A percentile compares a stretch with the other conserved stretches of the same genome.
These are phyloP conservation scores for Capronia epimyces DNA, from an alignment of 2,329 filamentous ascomycete genomes.

Conservation along the genomic window DNA sequence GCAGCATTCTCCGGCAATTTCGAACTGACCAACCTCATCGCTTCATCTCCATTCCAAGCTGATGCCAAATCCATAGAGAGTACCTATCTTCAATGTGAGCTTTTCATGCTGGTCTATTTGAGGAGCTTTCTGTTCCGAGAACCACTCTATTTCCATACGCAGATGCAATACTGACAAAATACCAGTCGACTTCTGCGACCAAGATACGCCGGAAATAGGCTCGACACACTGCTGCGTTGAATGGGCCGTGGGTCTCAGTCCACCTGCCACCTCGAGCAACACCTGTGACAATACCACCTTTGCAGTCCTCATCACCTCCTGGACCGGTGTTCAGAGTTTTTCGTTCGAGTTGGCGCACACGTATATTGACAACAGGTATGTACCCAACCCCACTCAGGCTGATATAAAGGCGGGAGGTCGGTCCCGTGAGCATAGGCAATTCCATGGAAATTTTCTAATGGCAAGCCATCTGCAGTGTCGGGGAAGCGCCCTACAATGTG, in stretches of 20 bases:
- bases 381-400: no score
- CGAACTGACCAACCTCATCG: conserved; percentile 21
- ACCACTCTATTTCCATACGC: neutral
- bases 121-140: no score
- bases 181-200: conserved; percentile 26
- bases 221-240: conserved; percentile 22
- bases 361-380: conserved; percentile 25
- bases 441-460: no score
- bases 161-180: neutral
- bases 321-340: conserved; percentile 21
- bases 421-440: neutral
- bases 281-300: conserved; percentile 23
- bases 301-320: conserved; percentile 20
- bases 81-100: conserved; percentile 22
- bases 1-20: conserved; percentile 25
- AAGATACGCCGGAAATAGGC: conserved; percentile 23
- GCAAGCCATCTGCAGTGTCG: conserved; percentile 10
- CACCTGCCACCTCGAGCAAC: conserved; percentile 9
- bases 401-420: neutral
- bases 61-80: conserved; percentile 20
- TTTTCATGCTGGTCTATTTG: neutral
- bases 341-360: conserved; percentile 21
- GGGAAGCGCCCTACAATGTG: conserved; percentile 23
- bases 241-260: conserved; percentile 23
- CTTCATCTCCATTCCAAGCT: conserved; percentile 24